Evolutionary conservation across 2,329 filamentous ascomycete species (phyloP).

Genomic region (Aspergillus aculeatus): DNA sequence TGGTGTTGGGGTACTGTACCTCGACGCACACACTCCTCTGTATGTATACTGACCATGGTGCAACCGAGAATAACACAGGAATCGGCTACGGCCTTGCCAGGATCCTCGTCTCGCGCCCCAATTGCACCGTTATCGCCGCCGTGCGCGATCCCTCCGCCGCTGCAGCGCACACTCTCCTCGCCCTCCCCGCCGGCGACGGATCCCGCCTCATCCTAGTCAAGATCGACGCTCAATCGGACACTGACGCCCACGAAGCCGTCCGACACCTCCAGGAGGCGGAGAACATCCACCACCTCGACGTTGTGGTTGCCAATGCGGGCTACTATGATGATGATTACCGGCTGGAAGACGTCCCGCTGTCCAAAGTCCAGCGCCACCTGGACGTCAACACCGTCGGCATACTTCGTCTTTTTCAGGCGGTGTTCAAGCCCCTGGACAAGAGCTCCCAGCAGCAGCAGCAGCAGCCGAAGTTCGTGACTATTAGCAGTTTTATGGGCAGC

Average conservation of each 20-base stretch:
- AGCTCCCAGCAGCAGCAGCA: not conserved
- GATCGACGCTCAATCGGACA: not conserved
- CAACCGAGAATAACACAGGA: not conserved
- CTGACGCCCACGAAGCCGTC: not conserved
- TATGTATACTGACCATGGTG: not conserved
- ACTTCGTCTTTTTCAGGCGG: not conserved
- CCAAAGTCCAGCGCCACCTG: not conserved
- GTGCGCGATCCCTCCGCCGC: not conserved
- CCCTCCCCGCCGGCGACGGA: not conserved
- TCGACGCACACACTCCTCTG: not conserved
- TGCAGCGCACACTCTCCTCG: not conserved
- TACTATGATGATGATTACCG: constrained; percentile 4
- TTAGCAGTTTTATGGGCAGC: constrained; percentile 4
- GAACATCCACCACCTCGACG: not conserved
- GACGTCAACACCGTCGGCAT: constrained; percentile 2
- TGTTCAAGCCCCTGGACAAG: not conserved
- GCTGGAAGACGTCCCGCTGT: not conserved
- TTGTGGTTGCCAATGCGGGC: constrained; percentile 1
- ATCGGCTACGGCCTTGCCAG: not conserved
- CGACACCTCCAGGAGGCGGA: not conserved
- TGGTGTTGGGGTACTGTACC: not conserved
- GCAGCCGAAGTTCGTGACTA: not conserved
- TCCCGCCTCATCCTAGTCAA: not conserved
- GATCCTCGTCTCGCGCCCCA: not conserved
- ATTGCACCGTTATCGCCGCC: not conserved